phyloP scores from a whole-genome alignment of 2,329 filamentous ascomycete species.

The Curvularia spicifera region DNA sequence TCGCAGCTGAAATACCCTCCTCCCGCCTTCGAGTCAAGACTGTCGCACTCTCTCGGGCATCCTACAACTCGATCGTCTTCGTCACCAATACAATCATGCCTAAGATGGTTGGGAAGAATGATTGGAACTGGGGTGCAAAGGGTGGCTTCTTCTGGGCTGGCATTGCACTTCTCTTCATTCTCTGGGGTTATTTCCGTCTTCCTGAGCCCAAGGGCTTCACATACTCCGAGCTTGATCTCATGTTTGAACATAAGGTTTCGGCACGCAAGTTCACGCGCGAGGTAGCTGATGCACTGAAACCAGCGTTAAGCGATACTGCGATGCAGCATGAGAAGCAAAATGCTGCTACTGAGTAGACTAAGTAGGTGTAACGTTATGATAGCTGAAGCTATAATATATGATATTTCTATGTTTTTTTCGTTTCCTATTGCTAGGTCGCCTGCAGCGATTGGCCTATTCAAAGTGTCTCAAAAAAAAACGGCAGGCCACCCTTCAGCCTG shows the following conservation, averaged over 20 bases:
- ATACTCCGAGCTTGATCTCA: conserved; percentile 31
- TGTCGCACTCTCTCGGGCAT: conserved; percentile 73
- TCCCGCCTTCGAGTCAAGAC: conserved; percentile 86
- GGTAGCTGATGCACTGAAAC: conserved; percentile 28
- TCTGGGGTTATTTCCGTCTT: conserved; percentile 33
- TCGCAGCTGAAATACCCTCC: conserved; percentile 82
- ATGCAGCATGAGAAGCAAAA: conserved; percentile 29
- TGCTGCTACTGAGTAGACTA: not conserved
- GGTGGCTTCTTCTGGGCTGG: conserved; percentile 35
- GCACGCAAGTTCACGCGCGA: conserved; percentile 34
- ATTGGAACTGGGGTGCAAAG: conserved; percentile 36
- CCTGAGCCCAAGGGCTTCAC: conserved; percentile 32
- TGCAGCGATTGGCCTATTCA: too few species aligned
- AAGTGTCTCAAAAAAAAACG: too few species aligned
- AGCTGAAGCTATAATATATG: too few species aligned
- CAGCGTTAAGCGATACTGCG: conserved; percentile 24
- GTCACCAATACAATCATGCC: conserved; percentile 34
- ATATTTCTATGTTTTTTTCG: too few species aligned
- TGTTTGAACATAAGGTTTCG: conserved; percentile 33
- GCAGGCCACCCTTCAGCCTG: too few species aligned
- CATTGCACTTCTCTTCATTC: conserved; percentile 27
- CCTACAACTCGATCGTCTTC: conserved; percentile 33
- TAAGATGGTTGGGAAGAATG: conserved; percentile 34
- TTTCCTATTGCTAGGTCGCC: too few species aligned
- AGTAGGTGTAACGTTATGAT: not conserved